Conservation (phyloP, 2,329 filamentous ascomycete species). For the Graphilbum ipis-grandicollis region DNA sequence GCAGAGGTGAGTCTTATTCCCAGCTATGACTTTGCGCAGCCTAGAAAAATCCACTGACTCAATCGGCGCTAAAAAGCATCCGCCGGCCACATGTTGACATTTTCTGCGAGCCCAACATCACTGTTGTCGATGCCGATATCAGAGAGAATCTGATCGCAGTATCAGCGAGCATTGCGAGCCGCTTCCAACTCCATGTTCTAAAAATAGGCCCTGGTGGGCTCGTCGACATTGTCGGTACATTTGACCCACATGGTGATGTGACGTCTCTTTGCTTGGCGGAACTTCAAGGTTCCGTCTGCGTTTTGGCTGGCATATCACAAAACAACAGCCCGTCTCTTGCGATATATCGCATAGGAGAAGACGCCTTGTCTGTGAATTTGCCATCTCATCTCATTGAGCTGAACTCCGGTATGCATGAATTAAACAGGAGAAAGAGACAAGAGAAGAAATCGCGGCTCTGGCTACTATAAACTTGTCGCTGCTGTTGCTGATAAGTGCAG, state of each 20-base stretch:
- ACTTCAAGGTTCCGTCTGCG: conserved; percentile 11
- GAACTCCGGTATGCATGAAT: conserved; percentile 8
- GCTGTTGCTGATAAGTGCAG: neutral
- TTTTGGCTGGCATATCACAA: conserved; percentile 19
- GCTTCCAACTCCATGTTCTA: conserved; percentile 22
- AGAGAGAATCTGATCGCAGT: conserved; percentile 21
- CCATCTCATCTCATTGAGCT: conserved; percentile 8
- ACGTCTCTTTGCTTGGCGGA: conserved; percentile 26
- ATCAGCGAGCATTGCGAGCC: conserved; percentile 19
- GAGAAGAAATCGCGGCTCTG: too few relatives aligned
- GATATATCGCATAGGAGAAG: conserved; percentile 10
- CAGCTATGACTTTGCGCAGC: too few relatives aligned
- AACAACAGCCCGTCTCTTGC: conserved; percentile 17
- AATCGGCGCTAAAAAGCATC: too few relatives aligned
- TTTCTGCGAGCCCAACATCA: conserved; percentile 1
- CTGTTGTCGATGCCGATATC: conserved; percentile 25
- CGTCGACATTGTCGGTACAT: conserved; percentile 14
- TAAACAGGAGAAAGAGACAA: too few relatives aligned
- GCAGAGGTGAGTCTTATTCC: too few relatives aligned
- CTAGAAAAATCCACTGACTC: too few relatives aligned
- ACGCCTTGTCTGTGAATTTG: neutral
- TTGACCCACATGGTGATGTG: conserved; percentile 26
- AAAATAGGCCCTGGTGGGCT: conserved; percentile 12
- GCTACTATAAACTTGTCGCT: too few relatives aligned
- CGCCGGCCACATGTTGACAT: conserved; percentile 1